Percentiles rank a stretch among this genome's conserved stretches.
phyloP scores from a whole-genome alignment of 1,284 basidiomycete genomes.

The Malassezia equina region DNA sequence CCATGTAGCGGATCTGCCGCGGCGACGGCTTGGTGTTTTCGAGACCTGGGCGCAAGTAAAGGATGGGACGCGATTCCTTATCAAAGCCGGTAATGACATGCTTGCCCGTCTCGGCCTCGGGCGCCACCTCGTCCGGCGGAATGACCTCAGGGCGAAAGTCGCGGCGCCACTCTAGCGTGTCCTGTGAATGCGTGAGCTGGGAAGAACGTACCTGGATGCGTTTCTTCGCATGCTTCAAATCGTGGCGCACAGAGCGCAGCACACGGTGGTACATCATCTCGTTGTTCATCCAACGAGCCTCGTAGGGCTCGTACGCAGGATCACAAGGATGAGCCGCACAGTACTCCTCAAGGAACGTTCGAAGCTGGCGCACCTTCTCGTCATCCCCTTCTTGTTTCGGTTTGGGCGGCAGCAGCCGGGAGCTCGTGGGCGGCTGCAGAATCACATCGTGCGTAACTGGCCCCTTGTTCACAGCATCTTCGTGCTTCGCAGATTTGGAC shows the following conservation, averaged over 20 bases:
- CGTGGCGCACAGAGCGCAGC: conserved; percentile 36
- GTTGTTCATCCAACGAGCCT: conserved; percentile 29
- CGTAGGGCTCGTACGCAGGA: conserved; percentile 25
- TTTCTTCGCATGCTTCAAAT: conserved; percentile 36
- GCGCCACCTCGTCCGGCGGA: conserved; percentile 28
- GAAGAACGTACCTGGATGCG: conserved; percentile 25
- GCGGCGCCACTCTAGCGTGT: conserved; percentile 42
- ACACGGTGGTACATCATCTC: conserved; percentile 29
- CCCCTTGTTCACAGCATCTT: background rate
- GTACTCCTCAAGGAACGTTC: background rate
- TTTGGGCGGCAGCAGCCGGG: background rate
- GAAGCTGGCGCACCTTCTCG: conserved; percentile 4
- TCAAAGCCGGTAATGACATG: conserved; percentile 43
- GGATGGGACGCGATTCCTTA: conserved; percentile 30
- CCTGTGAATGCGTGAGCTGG: background rate
- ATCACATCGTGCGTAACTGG: conserved; percentile 3
- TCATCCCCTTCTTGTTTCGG: background rate
- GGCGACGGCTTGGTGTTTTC: conserved; percentile 39
- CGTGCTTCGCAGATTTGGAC: background rate
- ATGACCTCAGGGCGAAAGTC: conserved; percentile 43
- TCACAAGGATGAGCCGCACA: conserved; percentile 6
- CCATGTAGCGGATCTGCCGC: conserved; percentile 39
- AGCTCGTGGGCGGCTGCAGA: background rate
- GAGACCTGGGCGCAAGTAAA: conserved; percentile 40
- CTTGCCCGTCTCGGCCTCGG: conserved; percentile 41